Evolutionary conservation across 2,329 filamentous ascomycete species (phyloP), one percentile per base, ranked within the genome.

Genomic region (Drechslerella stenobrocha): DNA sequence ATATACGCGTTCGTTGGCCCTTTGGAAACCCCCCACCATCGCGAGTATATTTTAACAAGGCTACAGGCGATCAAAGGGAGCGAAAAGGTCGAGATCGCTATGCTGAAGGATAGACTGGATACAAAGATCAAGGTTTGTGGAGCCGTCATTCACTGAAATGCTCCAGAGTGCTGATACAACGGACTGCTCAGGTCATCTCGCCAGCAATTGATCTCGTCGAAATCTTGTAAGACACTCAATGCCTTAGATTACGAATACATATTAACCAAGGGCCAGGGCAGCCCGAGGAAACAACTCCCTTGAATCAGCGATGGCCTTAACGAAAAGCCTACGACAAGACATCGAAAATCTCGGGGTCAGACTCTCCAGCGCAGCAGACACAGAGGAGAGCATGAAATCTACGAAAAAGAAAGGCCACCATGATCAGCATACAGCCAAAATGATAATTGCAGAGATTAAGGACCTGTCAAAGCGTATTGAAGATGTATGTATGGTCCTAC

Each of bases 121-220:
- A 85, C 83, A 76, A 97, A 96, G 76, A 96, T 97, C 73, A 87
- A 73, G 70, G 79, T 76, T 20, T 20, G 50, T 20, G 48, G 22
- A 26, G n/a, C 18, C 13, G 28, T 30, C 9, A 9, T 26, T 15
- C 35, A 15, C 32, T 44, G 20, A 22, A 20, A 24, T 9, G n/a
- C 20, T 56, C 5, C 15, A 48, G 32, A 55, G 69, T 65, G 42
- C 24, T 60, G 48, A 66, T 60, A 22, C 15, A 23, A 37, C 23
- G 28, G 46, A 18, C 8, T 20, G 13, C 34, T 40, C 48, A 89
- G 85, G 89, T 96, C 71, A 86, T 96, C 45, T 90, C 90, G 8
- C 91, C 91, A 0, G 88, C 90, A 7, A 92, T 95, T 73, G 90
- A 96, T 75, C 85, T 96, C 80, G 90, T 96, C 73, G 89, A 96